Base-by-base conservation (phyloP, 139 green algal species). In the Edaphochlamys debaryana region DNA sequence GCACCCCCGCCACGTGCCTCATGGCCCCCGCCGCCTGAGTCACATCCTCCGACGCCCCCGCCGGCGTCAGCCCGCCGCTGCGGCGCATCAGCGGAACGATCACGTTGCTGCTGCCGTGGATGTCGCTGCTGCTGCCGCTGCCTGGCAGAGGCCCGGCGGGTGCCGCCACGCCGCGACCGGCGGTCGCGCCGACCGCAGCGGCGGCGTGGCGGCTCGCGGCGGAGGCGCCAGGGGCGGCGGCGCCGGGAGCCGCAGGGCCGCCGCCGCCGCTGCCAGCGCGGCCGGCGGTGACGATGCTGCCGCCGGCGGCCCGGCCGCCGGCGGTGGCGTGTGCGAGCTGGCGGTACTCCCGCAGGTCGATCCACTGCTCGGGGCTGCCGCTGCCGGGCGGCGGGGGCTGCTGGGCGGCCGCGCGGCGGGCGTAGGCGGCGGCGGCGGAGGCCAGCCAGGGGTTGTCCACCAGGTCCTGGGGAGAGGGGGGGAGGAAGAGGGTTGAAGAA, bases 391-490 rank as follows among this genome's bases (percentile, higher is more conserved):
- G 30, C 58, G 29, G 58, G 27, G 13, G 32, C 56, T 56, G 34
- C 4, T 40, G 11, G 17, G n/a, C 60, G 2, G 32, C 41, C 20
- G 71, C 60, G 40, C 75, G 75, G 29, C 34, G 63, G 2, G 77
- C 77, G 77, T 83, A 83, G 34, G 67, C 45, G 58, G 23, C 9
- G 6, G 77, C 63, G 6, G 77, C 77, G 2, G 32, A 23, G 9
- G 77, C 64, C 77, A 83, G 63, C 77, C 77, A 83, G 7, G 23
- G 45, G 63, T 83, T 83, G 66, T 54, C 32, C 34, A 83, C 77
- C 45, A 83, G 77, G 42, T 83, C 77, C 77, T 83, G n/a, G n/a
- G n/a, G n/a, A n/a, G n/a, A n/a, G n/a, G n/a, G n/a, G n/a, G n/a
- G n/a, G n/a, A n/a, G n/a, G n/a, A n/a, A n/a, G n/a, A n/a, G n/a